These are phyloP conservation scores for Yamadazyma paraphyllophila DNA, from an alignment of 805 yeast species.

Conservation along the genomic window DNA sequence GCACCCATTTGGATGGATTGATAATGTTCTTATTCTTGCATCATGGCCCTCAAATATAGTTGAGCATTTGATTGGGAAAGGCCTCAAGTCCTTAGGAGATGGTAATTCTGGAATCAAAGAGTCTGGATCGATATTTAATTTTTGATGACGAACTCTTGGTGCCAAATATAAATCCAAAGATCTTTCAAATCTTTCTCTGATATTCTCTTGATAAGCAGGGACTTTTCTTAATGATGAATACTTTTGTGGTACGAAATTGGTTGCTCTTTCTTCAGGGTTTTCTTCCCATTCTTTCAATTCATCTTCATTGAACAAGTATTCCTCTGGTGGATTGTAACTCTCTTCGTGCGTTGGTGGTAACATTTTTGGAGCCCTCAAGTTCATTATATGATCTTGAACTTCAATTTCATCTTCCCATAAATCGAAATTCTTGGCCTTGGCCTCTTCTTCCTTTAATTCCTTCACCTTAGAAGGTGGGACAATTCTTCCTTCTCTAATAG, in stretches of 20 bases:
- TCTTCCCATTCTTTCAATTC: slow-evolving; percentile 72
- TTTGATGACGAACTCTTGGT: slow-evolving; percentile 90
- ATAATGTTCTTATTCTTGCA: slow-evolving; percentile 76
- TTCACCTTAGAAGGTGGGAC: slow-evolving; percentile 66
- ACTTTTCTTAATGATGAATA: slow-evolving; percentile 81
- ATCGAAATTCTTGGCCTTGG: slow-evolving; percentile 58
- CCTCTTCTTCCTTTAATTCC: slow-evolving; percentile 47
- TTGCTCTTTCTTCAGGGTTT: slow-evolving; percentile 76
- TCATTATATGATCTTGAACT: slow-evolving; percentile 78
- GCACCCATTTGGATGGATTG: slow-evolving; percentile 84
- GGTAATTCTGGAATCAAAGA: slow-evolving; percentile 94
- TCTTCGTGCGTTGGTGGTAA: slow-evolving; percentile 97
- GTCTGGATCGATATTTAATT: slow-evolving; percentile 92
- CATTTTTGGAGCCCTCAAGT: slow-evolving; percentile 88
- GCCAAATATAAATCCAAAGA: slow-evolving; percentile 92
- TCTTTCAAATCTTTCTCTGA: slow-evolving; percentile 92
- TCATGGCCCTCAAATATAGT: slow-evolving; percentile 81
- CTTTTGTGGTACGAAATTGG: slow-evolving; percentile 79
- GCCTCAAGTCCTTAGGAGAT: slow-evolving; percentile 92
- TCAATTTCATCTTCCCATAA: slow-evolving; percentile 70
- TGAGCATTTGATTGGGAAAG: slow-evolving; percentile 91
- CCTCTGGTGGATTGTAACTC: slow-evolving; percentile 96
- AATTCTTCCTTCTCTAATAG: slow-evolving; percentile 94
- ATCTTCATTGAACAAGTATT: slow-evolving; percentile 77
- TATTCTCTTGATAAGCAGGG: slow-evolving; percentile 83